Conservation (phyloP, 768 basidiomycete species). For the Naganishia vaughanmartiniae region DNA sequence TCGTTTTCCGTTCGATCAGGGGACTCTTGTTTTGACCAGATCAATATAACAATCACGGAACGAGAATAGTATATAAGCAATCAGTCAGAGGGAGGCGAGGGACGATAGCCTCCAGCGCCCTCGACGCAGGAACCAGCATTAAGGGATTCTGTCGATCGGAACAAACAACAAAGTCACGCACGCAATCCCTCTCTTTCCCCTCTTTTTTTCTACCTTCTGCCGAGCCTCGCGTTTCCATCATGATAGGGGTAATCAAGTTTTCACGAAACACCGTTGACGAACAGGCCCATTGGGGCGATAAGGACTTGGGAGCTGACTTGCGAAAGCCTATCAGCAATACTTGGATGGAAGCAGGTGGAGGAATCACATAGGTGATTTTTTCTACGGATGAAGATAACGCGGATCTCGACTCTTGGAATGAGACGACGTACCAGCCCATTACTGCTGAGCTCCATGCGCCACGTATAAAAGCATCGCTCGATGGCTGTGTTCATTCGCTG, state of each 20-base stretch:
- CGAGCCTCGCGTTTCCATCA: neutral
- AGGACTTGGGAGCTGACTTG: neutral
- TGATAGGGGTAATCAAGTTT: constrained; percentile 9
- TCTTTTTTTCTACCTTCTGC: neutral
- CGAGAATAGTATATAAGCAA: neutral
- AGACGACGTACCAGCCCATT: too few species aligned
- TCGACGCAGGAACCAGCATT: neutral
- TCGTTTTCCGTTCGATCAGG: neutral
- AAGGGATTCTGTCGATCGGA: neutral
- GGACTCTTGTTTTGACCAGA: neutral
- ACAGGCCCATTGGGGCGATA: neutral
- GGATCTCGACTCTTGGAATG: too few species aligned
- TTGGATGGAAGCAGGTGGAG: too few species aligned
- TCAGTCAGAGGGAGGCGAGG: neutral
- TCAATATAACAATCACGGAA: neutral
- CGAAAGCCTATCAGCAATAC: too few species aligned
- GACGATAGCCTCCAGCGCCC: neutral
- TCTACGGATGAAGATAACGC: too few species aligned
- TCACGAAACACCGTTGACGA: constrained; percentile 8
- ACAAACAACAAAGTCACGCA: neutral
- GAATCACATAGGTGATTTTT: too few species aligned
- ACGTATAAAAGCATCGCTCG: too few species aligned
- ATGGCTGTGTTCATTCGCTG: too few species aligned
- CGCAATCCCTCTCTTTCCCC: neutral
- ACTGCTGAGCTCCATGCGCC: too few species aligned